Base-by-base conservation (phyloP, 139 green algal species). In the Chlamydomonas sphaeroides region DNA sequence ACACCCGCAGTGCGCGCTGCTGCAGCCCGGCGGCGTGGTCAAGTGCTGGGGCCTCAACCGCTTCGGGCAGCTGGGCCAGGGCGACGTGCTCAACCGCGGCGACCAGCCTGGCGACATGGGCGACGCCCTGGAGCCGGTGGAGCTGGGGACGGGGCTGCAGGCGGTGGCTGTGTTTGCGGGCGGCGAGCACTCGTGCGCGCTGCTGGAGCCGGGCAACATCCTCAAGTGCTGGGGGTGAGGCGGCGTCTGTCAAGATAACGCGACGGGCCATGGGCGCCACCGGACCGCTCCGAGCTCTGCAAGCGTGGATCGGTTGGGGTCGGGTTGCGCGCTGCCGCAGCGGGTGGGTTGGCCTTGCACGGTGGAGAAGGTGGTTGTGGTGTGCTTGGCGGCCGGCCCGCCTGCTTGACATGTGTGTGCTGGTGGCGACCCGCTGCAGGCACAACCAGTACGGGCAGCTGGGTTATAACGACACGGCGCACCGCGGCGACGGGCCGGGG, bases 181-280 rank as follows among this genome's bases (percentile, higher is more conserved):
- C 4, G 5, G 2, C 15, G 5, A 33, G 18, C 38, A 71, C 65
- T 53, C 36, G 30, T 71, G 65, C 65, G 65, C 65, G 18, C 36
- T 71, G 23, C 38, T 71, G 65, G 30, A 32, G 2, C 65, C 38
- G 17, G 65, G 65, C 20, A 38, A 15, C 36, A 20, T 49, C 1
- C 36, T 71, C 36, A 71, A 71, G 25, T 71, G 65, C 38, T 71
- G 65, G 38, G 65, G 36, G 3, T 68, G n/a, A n/a, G n/a, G n/a
- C n/a, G n/a, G n/a, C 10, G n/a, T 36, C 15, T 48, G 8, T 45
- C 17, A 30, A 33, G 7, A 15, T 26, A 42, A 28, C 21, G n/a
- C n/a, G n/a, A n/a, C n/a, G n/a, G n/a, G n/a, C n/a, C n/a, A n/a
- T n/a, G n/a, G n/a, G n/a, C n/a, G n/a, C n/a, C n/a, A n/a, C n/a